Conservation (phyloP, 306 rosid species). For the Malus fusca region DNA sequence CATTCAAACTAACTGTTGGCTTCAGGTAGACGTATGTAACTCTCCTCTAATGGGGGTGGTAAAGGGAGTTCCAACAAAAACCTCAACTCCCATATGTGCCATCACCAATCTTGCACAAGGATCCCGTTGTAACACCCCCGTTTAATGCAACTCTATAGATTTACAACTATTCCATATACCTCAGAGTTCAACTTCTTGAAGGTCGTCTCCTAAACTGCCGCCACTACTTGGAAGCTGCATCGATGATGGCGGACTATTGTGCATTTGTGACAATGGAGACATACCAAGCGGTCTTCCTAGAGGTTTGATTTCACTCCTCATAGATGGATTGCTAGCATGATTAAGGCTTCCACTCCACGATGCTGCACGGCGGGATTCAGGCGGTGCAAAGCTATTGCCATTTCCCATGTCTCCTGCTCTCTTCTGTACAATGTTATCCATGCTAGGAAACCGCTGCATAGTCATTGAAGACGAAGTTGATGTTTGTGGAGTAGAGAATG, state of each 20-base stretch:
- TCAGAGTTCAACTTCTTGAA: constrained; percentile 71
- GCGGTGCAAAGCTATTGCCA: constrained; percentile 17
- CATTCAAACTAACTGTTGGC: constrained; percentile 9
- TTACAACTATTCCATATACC: background rate
- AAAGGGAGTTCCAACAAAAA: constrained; percentile 12
- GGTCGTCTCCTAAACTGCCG: constrained; percentile 50
- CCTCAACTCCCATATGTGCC: background rate
- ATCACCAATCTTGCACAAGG: background rate
- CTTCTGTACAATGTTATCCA: constrained; percentile 32
- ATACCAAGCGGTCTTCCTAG: constrained; percentile 31
- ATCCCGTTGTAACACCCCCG: background rate
- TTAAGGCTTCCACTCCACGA: constrained; percentile 59
- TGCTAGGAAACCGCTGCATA: constrained; percentile 52
- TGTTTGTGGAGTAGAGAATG: constrained; percentile 11
- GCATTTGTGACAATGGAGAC: constrained; percentile 32
- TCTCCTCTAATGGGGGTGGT: background rate
- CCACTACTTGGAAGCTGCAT: constrained; percentile 12
- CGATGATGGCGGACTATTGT: constrained; percentile 26
- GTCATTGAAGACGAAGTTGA: constrained; percentile 2
- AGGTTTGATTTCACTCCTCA: constrained; percentile 26
- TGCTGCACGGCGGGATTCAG: constrained; percentile 46
- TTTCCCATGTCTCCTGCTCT: constrained; percentile 11
- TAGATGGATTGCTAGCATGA: constrained; percentile 27
- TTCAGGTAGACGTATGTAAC: constrained; percentile 3
- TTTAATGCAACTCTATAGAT: background rate